Conservation (phyloP, 1,284 basidiomycete species). For the Salmacisia buchloeana region DNA sequence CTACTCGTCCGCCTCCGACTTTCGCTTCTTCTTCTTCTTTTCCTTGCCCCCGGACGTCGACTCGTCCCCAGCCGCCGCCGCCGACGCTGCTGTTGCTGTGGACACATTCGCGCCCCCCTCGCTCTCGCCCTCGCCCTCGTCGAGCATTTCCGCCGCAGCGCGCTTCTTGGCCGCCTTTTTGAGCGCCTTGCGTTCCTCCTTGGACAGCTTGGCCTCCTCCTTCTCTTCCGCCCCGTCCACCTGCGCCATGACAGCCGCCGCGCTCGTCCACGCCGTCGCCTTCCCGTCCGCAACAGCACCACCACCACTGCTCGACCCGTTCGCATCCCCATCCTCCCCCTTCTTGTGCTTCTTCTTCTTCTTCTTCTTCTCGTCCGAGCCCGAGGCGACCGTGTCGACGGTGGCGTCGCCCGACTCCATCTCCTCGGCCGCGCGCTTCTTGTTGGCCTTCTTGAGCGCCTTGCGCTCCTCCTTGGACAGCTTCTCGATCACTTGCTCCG, state of each 20-base stretch:
- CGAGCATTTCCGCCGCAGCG: slow-evolving; percentile 18
- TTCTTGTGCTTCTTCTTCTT: slow-evolving; percentile 57
- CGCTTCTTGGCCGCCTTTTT: slow-evolving; percentile 32
- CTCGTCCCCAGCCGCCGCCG: slow-evolving; percentile 8
- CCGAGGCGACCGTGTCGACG: slow-evolving; percentile 53
- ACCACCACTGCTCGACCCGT: too few species aligned
- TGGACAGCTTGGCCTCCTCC: slow-evolving; percentile 27
- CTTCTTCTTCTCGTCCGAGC: slow-evolving; percentile 50
- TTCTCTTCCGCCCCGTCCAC: neutral
- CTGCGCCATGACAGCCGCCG: slow-evolving; percentile 59
- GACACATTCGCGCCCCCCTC: slow-evolving; percentile 60
- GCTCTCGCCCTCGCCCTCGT: slow-evolving; percentile 56
- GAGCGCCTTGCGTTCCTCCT: slow-evolving; percentile 36
- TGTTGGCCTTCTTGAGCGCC: slow-evolving; percentile 33
- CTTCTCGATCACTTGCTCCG: slow-evolving; percentile 24
- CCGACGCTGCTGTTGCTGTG: slow-evolving; percentile 41
- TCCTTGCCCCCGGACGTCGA: neutral
- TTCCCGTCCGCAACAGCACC: too few species aligned
- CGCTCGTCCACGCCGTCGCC: slow-evolving; percentile 32
- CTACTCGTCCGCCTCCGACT: neutral
- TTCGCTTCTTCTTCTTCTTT: slow-evolving; percentile 34
- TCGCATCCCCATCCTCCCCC: too few species aligned
- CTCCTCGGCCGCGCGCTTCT: slow-evolving; percentile 21
- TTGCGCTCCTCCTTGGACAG: slow-evolving; percentile 36
- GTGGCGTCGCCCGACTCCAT: slow-evolving; percentile 59